Base-by-base conservation (phyloP, 164 flowering plant species). In the Vitis cinerea region DNA sequence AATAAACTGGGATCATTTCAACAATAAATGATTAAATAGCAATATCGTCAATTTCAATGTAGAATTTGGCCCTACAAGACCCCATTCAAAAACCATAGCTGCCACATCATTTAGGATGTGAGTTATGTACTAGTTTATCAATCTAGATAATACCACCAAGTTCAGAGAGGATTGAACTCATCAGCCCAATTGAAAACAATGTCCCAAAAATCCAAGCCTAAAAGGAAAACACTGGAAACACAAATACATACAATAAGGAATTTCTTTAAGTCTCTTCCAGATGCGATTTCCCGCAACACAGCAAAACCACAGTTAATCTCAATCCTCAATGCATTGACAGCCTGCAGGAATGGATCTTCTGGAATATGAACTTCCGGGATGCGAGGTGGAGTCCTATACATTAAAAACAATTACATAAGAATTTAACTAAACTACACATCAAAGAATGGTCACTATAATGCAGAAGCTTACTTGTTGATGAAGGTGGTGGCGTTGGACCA, bases 401-500 rank as follows among this genome's bases (percentile, higher is more conserved):
- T 58, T 71, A 58, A 44, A 8, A 63, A 66, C 37, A 47, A 52
- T 14, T 49, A 27, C 15, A 23, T 23, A 23, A 10, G 5, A 9
- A 61, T 49, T 4, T 50, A 48, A 19, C 29, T 4, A 64, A 60
- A 6, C 14, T 13, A 37, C 2, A 37, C 44, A 37, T 37, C 50
- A 55, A 23, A 54, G 13, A 30, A 29, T 0, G 44, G 52, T 37
- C 44, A 37, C 7, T 37, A 29, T 52, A 23, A 58, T 9, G 16
- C 49, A 50, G 54, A 65, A 57, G 37, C 85, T 83, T 79, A 91
- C 98, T 83, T 88, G 72, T 88, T 73, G 63, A 93, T 76, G 50
- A 86, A 86, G 53, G 79, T 74, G 31, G 88, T 80, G 9, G 78
- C 82, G 78, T 85, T 85, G 68, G 98, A 84, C 97, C 96, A 94